Evolutionary conservation across 345 rosid genomes (phyloP).

Genomic region (Erucastrum elatum): DNA sequence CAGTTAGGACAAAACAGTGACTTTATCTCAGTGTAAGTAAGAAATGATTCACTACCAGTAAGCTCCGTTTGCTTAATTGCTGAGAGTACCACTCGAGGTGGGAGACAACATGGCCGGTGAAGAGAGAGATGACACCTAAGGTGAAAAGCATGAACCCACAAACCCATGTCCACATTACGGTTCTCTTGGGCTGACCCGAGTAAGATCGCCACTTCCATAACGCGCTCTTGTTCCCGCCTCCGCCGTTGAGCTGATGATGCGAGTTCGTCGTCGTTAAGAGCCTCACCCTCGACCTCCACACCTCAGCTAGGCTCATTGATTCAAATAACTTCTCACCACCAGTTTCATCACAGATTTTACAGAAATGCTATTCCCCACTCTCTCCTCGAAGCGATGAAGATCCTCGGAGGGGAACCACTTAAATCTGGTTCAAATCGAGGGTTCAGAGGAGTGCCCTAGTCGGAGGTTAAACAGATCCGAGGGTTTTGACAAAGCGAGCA

Average conservation of each 20-base stretch:
- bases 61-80: constrained; percentile 59
- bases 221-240: constrained; percentile 35
- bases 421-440: constrained; percentile 26
- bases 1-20: not conserved
- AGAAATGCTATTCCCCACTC: constrained; percentile 30
- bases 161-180: constrained; percentile 60
- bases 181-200: constrained; percentile 45
- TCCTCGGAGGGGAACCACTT: constrained; percentile 25
- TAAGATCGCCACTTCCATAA: constrained; percentile 55
- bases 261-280: constrained; percentile 43
- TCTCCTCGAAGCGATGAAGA: constrained; percentile 21
- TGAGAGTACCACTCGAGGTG: constrained; percentile 97
- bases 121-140: constrained; percentile 86
- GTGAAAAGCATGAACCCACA: constrained; percentile 88
- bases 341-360: constrained; percentile 45
- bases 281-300: constrained; percentile 60
- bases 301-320: constrained; percentile 55
- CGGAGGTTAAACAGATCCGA: not conserved
- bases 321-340: constrained; percentile 15
- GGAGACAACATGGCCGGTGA: constrained; percentile 90
- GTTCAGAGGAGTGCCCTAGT: not conserved
- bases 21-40: constrained; percentile 7
- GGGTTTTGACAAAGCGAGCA: not conserved
- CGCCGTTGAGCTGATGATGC: constrained; percentile 66
- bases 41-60: constrained; percentile 47